These are phyloP conservation scores for Apium graveolens DNA, from an alignment of 129 eudicot genomes.

Conservation along the genomic window DNA sequence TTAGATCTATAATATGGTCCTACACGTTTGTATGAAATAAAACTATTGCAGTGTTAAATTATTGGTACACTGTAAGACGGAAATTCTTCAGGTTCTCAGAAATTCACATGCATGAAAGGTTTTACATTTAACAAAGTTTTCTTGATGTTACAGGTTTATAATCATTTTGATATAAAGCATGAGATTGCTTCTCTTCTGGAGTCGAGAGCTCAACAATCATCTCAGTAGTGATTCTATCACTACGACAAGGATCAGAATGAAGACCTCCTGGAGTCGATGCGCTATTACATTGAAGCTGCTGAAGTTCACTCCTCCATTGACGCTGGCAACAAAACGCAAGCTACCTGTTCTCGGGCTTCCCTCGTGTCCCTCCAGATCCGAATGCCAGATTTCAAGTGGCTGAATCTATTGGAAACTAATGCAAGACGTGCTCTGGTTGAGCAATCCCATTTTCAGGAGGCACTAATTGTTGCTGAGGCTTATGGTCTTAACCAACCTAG, in stretches of 20 bases:
- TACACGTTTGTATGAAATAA: not conserved
- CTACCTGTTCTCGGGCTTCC: constrained; percentile 82
- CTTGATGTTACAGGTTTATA: too few relatives aligned
- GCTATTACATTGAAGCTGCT: constrained; percentile 97
- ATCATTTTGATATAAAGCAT: too few relatives aligned
- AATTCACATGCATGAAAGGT: too few relatives aligned
- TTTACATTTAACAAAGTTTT: too few relatives aligned
- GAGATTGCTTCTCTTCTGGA: too few relatives aligned
- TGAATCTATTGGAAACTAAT: constrained; percentile 65
- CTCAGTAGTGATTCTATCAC: constrained; percentile 63
- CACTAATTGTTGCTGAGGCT: constrained; percentile 93
- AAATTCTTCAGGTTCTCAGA: too few relatives aligned
- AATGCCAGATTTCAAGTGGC: too few relatives aligned
- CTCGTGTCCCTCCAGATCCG: too few relatives aligned
- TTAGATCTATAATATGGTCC: not conserved
- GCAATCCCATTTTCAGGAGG: constrained; percentile 92
- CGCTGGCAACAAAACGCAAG: constrained; percentile 84
- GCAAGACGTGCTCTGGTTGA: constrained; percentile 84
- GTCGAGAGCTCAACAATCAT: constrained; percentile 74
- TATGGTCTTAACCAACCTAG: constrained; percentile 90
- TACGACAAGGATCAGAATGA: constrained; percentile 85
- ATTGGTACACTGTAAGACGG: too few relatives aligned
- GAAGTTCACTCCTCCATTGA: constrained; percentile 94
- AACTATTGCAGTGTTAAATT: too few relatives aligned
- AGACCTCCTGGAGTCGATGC: constrained; percentile 87